phyloP scores from a whole-genome alignment of 805 yeast species.

The Komagataella mondaviorum region DNA sequence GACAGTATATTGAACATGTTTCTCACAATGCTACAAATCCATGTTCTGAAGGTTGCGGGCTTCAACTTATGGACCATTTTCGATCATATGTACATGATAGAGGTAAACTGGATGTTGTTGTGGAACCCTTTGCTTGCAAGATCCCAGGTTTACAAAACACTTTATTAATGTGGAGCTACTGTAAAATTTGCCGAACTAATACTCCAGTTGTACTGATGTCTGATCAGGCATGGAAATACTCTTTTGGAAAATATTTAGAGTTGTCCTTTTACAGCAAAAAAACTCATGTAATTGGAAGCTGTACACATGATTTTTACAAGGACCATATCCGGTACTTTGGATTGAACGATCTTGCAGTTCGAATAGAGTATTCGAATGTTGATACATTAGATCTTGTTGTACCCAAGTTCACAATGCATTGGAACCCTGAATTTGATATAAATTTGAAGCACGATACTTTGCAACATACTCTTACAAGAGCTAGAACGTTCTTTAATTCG shows the following conservation, averaged over 20 bases:
- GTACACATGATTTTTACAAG: conserved; percentile 70
- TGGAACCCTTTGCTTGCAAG: conserved; percentile 46
- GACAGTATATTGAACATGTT: conserved; percentile 74
- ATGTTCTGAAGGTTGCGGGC: conserved; percentile 79
- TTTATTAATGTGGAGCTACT: conserved; percentile 83
- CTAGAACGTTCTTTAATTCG: conserved; percentile 56
- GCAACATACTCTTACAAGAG: conserved; percentile 35
- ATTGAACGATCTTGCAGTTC: conserved; percentile 60
- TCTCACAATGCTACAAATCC: conserved; percentile 49
- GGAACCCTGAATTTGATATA: conserved; percentile 62
- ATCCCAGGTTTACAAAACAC: conserved; percentile 51
- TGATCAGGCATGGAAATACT: conserved; percentile 78
- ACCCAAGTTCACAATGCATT: conserved; percentile 58
- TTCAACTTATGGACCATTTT: conserved; percentile 57
- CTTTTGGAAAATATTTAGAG: conserved; percentile 90
- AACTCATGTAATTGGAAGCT: conserved; percentile 46
- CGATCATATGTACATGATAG: conserved; percentile 81
- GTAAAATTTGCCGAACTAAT: conserved; percentile 62
- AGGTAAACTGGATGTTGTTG: conserved; percentile 66
- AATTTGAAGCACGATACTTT: conserved; percentile 53
- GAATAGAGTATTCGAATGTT: conserved; percentile 65
- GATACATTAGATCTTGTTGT: conserved; percentile 69
- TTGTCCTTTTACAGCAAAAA: conserved; percentile 65
- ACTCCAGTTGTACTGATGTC: conserved; percentile 76
- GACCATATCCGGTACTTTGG: conserved; percentile 82